These are phyloP conservation scores for Trichosporon sp. DNA, from an alignment of 1,284 basidiomycete genomes.

Conservation along the genomic window DNA sequence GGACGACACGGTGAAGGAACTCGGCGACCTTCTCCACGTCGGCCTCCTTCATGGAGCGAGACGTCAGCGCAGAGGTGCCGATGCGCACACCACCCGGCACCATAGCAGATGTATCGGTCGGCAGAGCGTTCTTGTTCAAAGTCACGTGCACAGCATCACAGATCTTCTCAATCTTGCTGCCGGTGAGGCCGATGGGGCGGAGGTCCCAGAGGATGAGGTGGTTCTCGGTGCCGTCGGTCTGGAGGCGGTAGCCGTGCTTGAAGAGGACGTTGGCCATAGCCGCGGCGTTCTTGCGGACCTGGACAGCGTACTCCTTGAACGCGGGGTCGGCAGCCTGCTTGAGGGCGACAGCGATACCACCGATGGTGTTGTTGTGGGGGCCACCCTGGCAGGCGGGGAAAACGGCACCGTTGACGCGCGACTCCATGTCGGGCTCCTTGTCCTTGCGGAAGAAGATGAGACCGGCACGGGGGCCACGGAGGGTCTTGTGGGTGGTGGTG, in stretches of 20 bases:
- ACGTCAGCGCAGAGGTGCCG: conserved; percentile 90
- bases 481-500: conserved; percentile 98
- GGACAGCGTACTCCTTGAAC: conserved; percentile 89
- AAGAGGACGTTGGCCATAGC: conserved; percentile 68
- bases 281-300: conserved; percentile 82
- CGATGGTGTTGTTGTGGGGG: conserved; percentile 99
- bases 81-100: conserved; percentile 96
- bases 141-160: conserved; percentile 95
- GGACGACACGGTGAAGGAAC: conserved; percentile 87
- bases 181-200: conserved; percentile 88
- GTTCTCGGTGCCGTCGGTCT: conserved; percentile 95
- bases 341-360: conserved; percentile 90
- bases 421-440: conserved; percentile 78
- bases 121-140: conserved; percentile 60
- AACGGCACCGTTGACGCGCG: conserved; percentile 93
- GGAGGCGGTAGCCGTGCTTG: conserved; percentile 83
- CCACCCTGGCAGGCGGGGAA: conserved; percentile 99
- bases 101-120: conserved; percentile 62
- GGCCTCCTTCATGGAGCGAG: conserved; percentile 79
- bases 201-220: conserved; percentile 98
- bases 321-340: conserved; percentile 85
- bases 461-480: conserved; percentile 96
- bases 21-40: conserved; percentile 80
- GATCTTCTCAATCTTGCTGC: conserved; percentile 97
- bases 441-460: conserved; percentile 99